Evolutionary conservation across 352 stramenopile species (phyloP), one percentile per base, ranked within the genome.

Genomic region (Pythium diclinum): DNA sequence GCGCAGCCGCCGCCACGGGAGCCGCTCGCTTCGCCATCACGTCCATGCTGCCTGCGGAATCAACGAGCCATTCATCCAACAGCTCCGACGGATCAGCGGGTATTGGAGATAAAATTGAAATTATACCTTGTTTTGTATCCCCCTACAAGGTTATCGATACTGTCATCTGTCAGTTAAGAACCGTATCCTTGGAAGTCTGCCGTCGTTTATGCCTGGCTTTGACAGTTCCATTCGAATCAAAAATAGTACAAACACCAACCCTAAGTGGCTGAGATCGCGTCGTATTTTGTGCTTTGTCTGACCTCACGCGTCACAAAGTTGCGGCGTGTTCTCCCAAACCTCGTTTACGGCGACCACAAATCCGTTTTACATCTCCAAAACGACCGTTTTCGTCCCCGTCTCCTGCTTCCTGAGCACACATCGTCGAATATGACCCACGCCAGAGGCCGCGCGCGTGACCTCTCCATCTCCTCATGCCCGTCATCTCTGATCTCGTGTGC

Each of bases 21-120:
- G 23, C 10, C 46, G 46, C 19, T n/a, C 19, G 16, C 40, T 47
- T 47, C 5, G 14, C 40, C 40, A 47, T 47, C 40, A 23, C 40
- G 5, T 47, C 40, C 40, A 23, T 47, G 40, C 4, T 47, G 40
- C 8, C 40, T 9, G 40, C 17, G 40, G 40, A 47, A 47, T 47
- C 40, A 47, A 47, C 40, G 40, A 47, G 46, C 46, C 46, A 53
- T 53, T 53, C 46, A 53, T 53, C 46, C 11, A 9, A 47, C 16
- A 46, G 2, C 3, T 13, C 14, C 6, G 13, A 10, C 40, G 40
- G 14, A 47, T 23, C 17, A 47, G 14, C 40, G 40, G 23, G 16
- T 47, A 47, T 47, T 47, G 40, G 40, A 23, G 4, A 23, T 10
- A 10, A 8, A 6, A 3, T 4, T 1, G 14, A 8, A 7, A 47